These are phyloP conservation scores for Aegilops bicornis DNA, from an alignment of 176 grass and related monocot genomes.

Conservation along the genomic window DNA sequence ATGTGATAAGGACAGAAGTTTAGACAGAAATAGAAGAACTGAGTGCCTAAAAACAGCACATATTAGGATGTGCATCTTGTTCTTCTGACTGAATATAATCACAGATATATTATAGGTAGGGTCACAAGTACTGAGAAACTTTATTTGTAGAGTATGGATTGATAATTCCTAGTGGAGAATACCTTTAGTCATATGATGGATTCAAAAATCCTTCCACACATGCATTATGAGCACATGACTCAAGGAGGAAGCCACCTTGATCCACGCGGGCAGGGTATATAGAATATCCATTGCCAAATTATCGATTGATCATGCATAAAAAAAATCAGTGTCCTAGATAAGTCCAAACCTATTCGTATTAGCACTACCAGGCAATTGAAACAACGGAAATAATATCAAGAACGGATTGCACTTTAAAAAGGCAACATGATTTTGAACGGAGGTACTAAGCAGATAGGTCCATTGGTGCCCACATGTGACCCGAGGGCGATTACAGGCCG, in stretches of 20 bases:
- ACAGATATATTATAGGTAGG: background rate
- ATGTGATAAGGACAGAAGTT: too few species aligned
- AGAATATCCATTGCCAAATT: too few species aligned
- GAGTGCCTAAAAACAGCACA: background rate
- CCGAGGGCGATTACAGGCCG: too few species aligned
- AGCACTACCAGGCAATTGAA: too few species aligned
- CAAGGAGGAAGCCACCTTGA: conserved; percentile 42
- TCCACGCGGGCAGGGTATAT: conserved; percentile 28
- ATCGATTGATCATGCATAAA: too few species aligned
- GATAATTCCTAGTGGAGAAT: background rate
- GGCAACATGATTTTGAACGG: too few species aligned
- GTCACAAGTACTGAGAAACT: background rate
- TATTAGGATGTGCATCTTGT: background rate
- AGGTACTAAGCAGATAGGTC: too few species aligned
- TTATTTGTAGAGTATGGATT: background rate
- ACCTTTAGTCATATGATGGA: background rate
- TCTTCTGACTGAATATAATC: background rate
- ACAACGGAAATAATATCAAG: too few species aligned
- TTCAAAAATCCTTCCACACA: background rate
- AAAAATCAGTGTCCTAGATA: too few species aligned
- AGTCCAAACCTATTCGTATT: too few species aligned
- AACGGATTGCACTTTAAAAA: too few species aligned
- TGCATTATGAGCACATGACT: background rate
- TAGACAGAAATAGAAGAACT: background rate
- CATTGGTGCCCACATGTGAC: too few species aligned